Evolutionary conservation across 306 rosid genomes (phyloP).

Genomic region (Corylus americana): DNA sequence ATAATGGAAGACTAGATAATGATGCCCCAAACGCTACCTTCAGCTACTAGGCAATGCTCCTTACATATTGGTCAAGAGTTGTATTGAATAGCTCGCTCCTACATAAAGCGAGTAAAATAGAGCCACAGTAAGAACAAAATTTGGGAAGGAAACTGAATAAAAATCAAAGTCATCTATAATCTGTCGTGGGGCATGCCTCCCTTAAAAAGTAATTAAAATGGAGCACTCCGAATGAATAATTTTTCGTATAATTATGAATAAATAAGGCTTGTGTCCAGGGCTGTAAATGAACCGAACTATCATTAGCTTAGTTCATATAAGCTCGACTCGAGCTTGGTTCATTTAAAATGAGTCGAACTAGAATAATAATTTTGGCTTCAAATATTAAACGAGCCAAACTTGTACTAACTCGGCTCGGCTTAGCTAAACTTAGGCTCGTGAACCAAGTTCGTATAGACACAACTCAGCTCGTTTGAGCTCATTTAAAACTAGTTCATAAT

Average conservation of each 20-base stretch:
- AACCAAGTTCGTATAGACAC: no score
- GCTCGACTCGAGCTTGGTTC: no score
- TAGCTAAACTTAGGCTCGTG: no score
- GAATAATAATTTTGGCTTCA: no score
- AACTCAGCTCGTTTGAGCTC: no score
- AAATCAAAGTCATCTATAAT: neutral
- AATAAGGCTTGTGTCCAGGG: neutral
- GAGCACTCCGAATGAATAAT: neutral
- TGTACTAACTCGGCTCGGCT: no score
- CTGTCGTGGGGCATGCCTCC: neutral
- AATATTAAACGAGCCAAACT: no score
- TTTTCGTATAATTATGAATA: neutral
- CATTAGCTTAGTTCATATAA: no score
- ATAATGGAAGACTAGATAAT: neutral
- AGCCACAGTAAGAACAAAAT: neutral
- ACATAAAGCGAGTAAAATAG: constrained; percentile 26
- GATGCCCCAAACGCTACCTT: constrained; percentile 4
- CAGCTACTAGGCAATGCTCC: constrained; percentile 69
- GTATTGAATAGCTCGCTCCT: constrained; percentile 93
- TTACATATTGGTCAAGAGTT: constrained; percentile 80
- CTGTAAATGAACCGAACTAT: no score
- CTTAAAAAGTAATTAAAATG: neutral
- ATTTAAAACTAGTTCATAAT: neutral
- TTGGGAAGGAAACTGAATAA: neutral
- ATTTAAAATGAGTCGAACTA: neutral